Conservation (phyloP, 345 rosid genomes). For the Luvunga scandens region DNA sequence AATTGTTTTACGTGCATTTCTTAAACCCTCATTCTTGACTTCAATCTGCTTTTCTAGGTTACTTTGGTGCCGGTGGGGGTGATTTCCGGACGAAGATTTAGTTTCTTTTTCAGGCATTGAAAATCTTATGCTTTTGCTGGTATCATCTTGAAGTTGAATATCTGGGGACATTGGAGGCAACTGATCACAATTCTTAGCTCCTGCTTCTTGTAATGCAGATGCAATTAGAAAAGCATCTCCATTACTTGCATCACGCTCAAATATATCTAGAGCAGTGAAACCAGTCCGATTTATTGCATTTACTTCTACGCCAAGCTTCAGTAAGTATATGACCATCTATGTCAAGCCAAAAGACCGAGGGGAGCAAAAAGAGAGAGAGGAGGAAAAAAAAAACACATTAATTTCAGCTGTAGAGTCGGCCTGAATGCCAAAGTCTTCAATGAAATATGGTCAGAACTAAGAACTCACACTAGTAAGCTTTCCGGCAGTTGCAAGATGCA, state of each 20-base stretch:
- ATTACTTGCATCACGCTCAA: slow-evolving; percentile 34
- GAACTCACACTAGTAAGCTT: slow-evolving; percentile 36
- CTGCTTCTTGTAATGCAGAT: slow-evolving; percentile 39
- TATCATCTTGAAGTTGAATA: slow-evolving; percentile 13
- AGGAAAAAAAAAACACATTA: too few species aligned
- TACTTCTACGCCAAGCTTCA: slow-evolving; percentile 33
- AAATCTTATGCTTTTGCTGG: neutral
- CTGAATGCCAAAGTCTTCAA: neutral
- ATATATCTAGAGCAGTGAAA: slow-evolving; percentile 41
- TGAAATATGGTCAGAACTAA: neutral
- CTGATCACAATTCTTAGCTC: slow-evolving; percentile 41
- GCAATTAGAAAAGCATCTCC: slow-evolving; percentile 32
- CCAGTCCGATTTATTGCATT: slow-evolving; percentile 43
- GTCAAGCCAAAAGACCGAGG: neutral
- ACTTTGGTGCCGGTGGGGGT: slow-evolving; percentile 13
- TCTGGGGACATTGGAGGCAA: slow-evolving; percentile 32
- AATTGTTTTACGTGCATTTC: slow-evolving; percentile 65
- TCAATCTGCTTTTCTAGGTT: slow-evolving; percentile 38
- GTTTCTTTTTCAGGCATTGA: neutral
- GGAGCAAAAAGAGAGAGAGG: too few species aligned
- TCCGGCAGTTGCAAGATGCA: slow-evolving; percentile 51
- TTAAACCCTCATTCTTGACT: slow-evolving; percentile 43
- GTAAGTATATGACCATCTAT: slow-evolving; percentile 36
- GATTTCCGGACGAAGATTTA: slow-evolving; percentile 10
- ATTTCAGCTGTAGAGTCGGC: neutral